phyloP scores from a whole-genome alignment of 176 grass and related monocot genomes.

The Oryza meridionalis region DNA sequence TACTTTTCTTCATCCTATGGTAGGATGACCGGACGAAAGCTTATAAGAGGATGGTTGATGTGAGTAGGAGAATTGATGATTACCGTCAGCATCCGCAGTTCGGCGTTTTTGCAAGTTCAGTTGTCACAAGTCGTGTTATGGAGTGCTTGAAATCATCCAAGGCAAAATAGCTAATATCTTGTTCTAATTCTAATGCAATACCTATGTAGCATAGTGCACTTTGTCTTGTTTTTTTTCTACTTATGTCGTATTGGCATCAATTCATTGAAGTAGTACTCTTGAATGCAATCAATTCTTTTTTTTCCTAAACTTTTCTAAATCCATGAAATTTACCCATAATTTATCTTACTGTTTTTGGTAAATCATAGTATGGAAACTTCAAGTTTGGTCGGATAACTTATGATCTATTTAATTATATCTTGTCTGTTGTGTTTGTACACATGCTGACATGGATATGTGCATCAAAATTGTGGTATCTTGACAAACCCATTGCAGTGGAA shows the following conservation, averaged over 20 bases:
- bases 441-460: no score
- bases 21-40: conserved; percentile 85
- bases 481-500: no score
- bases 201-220: conserved; percentile 9
- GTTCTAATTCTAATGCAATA: conserved; percentile 31
- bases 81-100: conserved; percentile 78
- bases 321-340: background rate
- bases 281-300: background rate
- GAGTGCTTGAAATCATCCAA: conserved; percentile 86
- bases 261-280: background rate
- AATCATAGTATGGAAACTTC: background rate
- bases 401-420: background rate
- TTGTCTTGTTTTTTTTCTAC: background rate
- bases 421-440: no score
- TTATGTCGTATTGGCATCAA: background rate
- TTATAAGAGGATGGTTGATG: conserved; percentile 82
- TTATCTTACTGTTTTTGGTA: background rate
- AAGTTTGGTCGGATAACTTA: background rate
- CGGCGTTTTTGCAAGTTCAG: conserved; percentile 68
- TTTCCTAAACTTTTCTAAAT: background rate
- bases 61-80: conserved; percentile 73
- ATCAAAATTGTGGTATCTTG: no score
- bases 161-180: conserved; percentile 47
- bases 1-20: conserved; percentile 42
- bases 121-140: conserved; percentile 57